Evolutionary conservation across 2,329 filamentous ascomycete species (phyloP).

Genomic region (Zalaria sp.): DNA sequence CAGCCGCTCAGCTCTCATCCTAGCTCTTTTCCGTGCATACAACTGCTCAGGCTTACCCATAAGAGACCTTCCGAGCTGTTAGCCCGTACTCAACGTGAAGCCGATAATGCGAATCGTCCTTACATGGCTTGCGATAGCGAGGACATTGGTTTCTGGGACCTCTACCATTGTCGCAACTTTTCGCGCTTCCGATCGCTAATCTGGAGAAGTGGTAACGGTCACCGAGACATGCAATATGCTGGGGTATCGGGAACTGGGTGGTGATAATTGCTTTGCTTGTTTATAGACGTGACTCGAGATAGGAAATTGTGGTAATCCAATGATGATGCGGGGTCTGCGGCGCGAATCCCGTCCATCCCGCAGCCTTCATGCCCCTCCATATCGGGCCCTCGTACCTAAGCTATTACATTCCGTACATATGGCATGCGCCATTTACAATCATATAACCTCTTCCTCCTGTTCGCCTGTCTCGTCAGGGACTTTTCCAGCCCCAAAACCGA

Average conservation of each 20-base stretch:
- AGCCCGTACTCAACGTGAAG: slow-evolving; percentile 8
- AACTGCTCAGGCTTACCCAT: slow-evolving; percentile 45
- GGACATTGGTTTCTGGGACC: slow-evolving; percentile 52
- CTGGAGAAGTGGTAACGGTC: not conserved
- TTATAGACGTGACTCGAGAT: not conserved
- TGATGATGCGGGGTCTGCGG: too few relatives aligned
- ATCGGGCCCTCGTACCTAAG: too few relatives aligned
- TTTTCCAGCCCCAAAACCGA: not conserved
- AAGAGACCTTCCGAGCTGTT: slow-evolving; percentile 46
- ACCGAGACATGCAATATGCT: too few relatives aligned
- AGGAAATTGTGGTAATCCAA: not conserved
- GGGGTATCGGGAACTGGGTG: not conserved
- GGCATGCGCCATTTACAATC: too few relatives aligned
- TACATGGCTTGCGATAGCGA: slow-evolving; percentile 94
- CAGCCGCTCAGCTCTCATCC: slow-evolving; percentile 6
- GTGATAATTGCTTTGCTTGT: not conserved
- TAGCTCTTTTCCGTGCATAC: slow-evolving; percentile 2
- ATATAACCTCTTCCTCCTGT: too few relatives aligned
- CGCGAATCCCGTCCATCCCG: too few relatives aligned
- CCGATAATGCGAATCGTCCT: slow-evolving; percentile 26
- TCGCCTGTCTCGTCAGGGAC: too few relatives aligned
- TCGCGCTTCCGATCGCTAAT: not conserved
- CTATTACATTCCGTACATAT: too few relatives aligned
- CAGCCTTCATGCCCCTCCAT: too few relatives aligned
- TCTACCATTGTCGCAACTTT: slow-evolving; percentile 7